Evolutionary conservation across 495 filamentous ascomycete species (phyloP), one percentile per base, ranked within the genome.

Genomic region (Melanomma pulvis-pyrius): DNA sequence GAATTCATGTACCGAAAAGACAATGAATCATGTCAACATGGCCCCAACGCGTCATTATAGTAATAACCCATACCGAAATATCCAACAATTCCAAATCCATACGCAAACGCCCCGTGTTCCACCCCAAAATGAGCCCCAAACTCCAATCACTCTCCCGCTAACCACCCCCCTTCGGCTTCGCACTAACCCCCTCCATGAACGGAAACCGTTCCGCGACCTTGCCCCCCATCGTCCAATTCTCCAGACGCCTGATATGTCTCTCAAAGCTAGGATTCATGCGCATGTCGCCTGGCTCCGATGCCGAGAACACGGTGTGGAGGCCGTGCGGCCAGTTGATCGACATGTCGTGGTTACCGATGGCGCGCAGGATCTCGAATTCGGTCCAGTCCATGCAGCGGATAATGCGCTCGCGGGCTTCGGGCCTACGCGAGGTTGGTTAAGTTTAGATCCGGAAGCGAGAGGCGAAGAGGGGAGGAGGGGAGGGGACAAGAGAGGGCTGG

Each of bases 251-350:
- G 4, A 55, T 55, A 29, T 55, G 52, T 7, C 15, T 36, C 52
- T 55, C 52, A 36, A 55, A 55, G 8, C 21, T 21, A 1, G 26
- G 26, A 29, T n/a, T 55, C 52, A 55, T 21, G 1, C 28, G 4
- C 21, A 55, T 21, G 1, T 55, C 52, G 4, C 11, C 34, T 12
- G 8, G 3, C 6, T 55, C 26, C 3, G 25, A 32, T 7, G 30
- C 30, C 6, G 25, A 12, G 30, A 55, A 55, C 2, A 55, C 30
- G 6, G 21, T 36, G 8, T 24, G 15, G 5, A 32, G 21, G n/a
- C 30, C 52, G 28, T 55, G 30, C 4, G 52, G 52, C 52, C 52
- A 55, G 28, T 55, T 55, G 22, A 55, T 36, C 4, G 52, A 55
- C 25, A 55, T 21, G 28, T 24, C n/a, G 8, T 30, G 12, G 52